A percentile compares a stretch with the other conserved stretches of the same genome.
phyloP scores from a whole-genome alignment of 2,329 filamentous ascomycete genomes.

The Aspergillus brasiliensis region DNA sequence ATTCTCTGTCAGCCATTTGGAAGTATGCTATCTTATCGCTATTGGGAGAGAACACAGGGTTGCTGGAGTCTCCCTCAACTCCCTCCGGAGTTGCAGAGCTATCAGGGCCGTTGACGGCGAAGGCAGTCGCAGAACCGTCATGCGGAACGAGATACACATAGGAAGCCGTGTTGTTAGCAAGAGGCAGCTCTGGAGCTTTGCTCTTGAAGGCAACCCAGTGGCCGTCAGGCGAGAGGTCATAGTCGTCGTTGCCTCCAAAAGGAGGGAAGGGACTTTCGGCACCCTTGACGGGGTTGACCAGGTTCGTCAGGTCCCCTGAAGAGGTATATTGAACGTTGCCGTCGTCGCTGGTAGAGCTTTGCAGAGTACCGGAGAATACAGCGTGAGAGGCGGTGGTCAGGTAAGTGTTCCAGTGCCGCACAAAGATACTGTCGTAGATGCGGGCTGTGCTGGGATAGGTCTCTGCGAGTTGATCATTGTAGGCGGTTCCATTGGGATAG shows the following conservation, averaged over 20 bases:
- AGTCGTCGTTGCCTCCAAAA: conserved; percentile 79
- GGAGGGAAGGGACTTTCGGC: conserved; percentile 55
- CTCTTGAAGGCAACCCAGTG: conserved; percentile 45
- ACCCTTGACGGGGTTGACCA: conserved; percentile 42
- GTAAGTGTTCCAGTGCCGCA: conserved; percentile 83
- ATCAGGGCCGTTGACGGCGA: conserved; percentile 46
- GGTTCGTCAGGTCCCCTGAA: conserved; percentile 60
- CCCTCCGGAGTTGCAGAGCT: conserved; percentile 47
- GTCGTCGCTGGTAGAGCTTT: conserved; percentile 11
- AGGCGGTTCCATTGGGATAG: conserved; percentile 68
- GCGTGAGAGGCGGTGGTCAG: conserved; percentile 68
- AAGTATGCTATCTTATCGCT: conserved; percentile 73
- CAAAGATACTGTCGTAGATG: conserved; percentile 74
- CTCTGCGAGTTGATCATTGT: conserved; percentile 64
- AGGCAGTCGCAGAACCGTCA: conserved; percentile 58
- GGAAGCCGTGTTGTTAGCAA: conserved; percentile 71
- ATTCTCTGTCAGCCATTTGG: conserved; percentile 73
- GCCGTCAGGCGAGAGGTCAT: conserved; percentile 60
- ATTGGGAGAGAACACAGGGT: conserved; percentile 73
- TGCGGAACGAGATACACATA: conserved; percentile 76
- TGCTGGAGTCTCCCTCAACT: conserved; percentile 60
- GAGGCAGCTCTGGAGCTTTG: conserved; percentile 45
- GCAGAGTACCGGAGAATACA: conserved; percentile 71
- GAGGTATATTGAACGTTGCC: conserved; percentile 41
- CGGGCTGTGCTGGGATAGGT: conserved; percentile 66